A percentile compares a stretch with the other conserved stretches of the same genome.
Conservation (phyloP, 768 basidiomycete species). For the Hypholoma fasciculare region DNA sequence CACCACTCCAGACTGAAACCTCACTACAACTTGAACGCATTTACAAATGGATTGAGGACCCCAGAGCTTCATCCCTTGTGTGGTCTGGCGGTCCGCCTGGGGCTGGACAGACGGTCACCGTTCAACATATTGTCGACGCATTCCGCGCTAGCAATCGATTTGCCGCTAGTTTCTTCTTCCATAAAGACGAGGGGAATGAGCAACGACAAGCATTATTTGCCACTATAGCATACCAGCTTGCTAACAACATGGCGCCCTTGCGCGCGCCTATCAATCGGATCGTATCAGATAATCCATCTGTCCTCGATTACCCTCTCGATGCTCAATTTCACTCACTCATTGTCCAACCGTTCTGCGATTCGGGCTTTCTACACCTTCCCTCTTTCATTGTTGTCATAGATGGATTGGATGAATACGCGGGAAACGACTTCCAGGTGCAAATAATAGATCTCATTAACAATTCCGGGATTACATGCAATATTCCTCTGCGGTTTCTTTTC, state of each 20-base stretch:
- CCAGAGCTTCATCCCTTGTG: background rate
- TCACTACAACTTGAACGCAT: background rate
- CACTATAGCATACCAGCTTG: slow-evolving; percentile 7
- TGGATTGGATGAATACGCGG: background rate
- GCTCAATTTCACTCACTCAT: slow-evolving; percentile 7
- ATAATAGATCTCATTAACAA: slow-evolving; percentile 3
- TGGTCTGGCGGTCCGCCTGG: slow-evolving; percentile 1
- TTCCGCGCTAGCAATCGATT: background rate
- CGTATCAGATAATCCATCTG: background rate
- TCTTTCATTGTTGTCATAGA: slow-evolving; percentile 4
- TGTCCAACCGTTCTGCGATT: background rate
- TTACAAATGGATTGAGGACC: background rate
- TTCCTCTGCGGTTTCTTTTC: slow-evolving; percentile 6
- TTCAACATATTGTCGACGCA: background rate
- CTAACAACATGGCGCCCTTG: background rate
- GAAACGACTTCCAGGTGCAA: background rate
- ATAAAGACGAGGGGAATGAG: background rate
- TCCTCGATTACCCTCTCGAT: background rate
- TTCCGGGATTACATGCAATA: background rate
- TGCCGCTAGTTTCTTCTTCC: slow-evolving; percentile 1
- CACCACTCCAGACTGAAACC: no score
- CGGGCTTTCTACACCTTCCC: background rate
- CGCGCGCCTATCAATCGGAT: background rate
- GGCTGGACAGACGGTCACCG: background rate
- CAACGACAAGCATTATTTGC: background rate